Conservation (phyloP, 2,329 filamentous ascomycete species). For the Fusarium albosuccineum region DNA sequence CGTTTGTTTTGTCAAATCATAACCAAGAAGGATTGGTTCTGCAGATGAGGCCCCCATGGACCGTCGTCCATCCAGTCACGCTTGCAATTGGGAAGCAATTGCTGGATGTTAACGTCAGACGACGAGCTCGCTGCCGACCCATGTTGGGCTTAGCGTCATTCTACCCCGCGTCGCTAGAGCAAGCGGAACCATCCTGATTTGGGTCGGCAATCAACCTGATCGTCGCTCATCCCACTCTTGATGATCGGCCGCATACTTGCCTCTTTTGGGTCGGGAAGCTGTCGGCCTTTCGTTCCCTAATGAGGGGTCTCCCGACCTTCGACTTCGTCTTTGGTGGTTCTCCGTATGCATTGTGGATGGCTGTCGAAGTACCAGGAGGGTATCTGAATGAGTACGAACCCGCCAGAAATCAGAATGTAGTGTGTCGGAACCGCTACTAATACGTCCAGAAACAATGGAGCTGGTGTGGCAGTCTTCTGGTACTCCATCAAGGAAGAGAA, state of each 20-base stretch:
- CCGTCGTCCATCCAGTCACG: background rate
- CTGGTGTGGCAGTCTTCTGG: slow-evolving; percentile 24
- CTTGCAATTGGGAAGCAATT: background rate
- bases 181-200: background rate
- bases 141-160: background rate
- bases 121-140: background rate
- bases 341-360: no score
- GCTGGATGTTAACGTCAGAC: background rate
- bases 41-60: background rate
- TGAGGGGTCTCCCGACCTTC: background rate
- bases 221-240: background rate
- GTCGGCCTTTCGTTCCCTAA: background rate
- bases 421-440: no score
- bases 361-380: no score
- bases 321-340: background rate
- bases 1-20: no score
- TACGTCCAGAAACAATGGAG: slow-evolving; percentile 8
- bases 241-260: slow-evolving; percentile 1
- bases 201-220: background rate
- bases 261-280: slow-evolving; percentile 6
- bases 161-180: background rate
- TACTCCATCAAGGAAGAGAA: slow-evolving; percentile 13
- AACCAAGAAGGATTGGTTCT: background rate
- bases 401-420: no score
- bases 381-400: no score